Evolutionary conservation across 768 basidiomycete genomes (phyloP), one percentile per base, ranked within the genome.

Genomic region (Epithele typhae): DNA sequence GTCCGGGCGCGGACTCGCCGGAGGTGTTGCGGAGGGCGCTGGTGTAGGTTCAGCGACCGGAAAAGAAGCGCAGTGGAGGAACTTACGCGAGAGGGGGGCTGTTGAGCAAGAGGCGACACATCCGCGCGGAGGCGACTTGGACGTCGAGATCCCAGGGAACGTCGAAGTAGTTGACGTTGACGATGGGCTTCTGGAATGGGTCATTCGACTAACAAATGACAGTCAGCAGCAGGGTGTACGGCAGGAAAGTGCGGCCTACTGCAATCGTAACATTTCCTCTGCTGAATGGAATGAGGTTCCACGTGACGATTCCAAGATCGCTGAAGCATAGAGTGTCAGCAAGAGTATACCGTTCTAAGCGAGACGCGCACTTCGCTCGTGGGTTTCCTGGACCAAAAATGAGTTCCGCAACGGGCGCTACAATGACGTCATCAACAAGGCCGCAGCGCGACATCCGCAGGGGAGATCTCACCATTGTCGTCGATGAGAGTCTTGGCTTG

Each of bases 261-360:
- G 62, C 70, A 53, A 78, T 73, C 40, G 63, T 64, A 23, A 79
- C 73, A n/a, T 56, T 68, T 6, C 79, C 79, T 21, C 78, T 62
- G 59, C 73, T 73, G 63, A 79, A 79, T 1, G 78, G 78, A 4
- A 81, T 67, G 15, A 81, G 67, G 43, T 70, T 69, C 78, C 79
- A 81, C 62, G 72, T 67, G 46, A 68, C 64, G 40, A 79, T 70
- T 2, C 77, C 77, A 14, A 78, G 48, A 8, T 61, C 67, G 40
- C 73, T 75, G 17, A 7, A 36, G 17, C 15, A 24, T 14, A 33
- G 25, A 17, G 5, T 32, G 17, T 38, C 25, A 47, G 25, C 18
- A 41, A 22, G 4, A 23, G 22, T 27, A 12, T 5, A 5, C 15
- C 27, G 22, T n/a, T n/a, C n/a, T n/a, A n/a, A n/a, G 17, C 25